Percentiles rank a stretch among this genome's conserved stretches.
phyloP scores from a whole-genome alignment of 1,139 yeast genomes.

The Eremothecium coryli region DNA sequence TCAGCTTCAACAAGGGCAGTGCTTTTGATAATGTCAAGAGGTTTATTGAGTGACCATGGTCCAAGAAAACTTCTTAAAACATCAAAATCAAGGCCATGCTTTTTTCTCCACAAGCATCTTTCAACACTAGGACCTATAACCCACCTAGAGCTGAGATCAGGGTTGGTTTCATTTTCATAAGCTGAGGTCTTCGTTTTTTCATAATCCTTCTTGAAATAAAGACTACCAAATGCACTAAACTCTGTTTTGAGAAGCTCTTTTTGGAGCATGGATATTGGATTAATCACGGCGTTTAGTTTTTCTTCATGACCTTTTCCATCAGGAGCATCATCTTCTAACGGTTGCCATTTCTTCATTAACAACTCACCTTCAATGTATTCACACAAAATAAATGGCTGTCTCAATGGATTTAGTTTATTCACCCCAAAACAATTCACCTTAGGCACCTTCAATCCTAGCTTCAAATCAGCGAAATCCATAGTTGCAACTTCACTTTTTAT shows the following conservation, averaged over 20 bases:
- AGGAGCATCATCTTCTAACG: constrained; percentile 49
- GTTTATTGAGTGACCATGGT: constrained; percentile 60
- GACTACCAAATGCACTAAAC: constrained; percentile 71
- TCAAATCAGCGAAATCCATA: constrained; percentile 58
- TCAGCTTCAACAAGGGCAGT: constrained; percentile 63
- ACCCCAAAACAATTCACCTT: constrained; percentile 66
- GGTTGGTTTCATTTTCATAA: constrained; percentile 55
- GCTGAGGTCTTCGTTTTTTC: constrained; percentile 42
- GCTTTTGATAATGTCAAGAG: constrained; percentile 51
- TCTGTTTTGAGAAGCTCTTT: constrained; percentile 40
- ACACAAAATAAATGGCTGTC: constrained; percentile 69
- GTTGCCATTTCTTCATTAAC: constrained; percentile 86
- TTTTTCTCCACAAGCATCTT: constrained; percentile 63
- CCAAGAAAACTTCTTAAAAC: constrained; percentile 40
- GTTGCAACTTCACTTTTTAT: constrained; percentile 91
- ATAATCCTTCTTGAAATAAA: constrained; percentile 49
- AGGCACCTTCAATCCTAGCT: constrained; percentile 51
- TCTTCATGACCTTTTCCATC: constrained; percentile 36
- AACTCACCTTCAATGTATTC: constrained; percentile 72
- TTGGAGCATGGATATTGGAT: constrained; percentile 56
- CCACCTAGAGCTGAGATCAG: constrained; percentile 58
- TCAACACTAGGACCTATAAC: constrained; percentile 87
- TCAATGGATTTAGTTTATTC: constrained; percentile 50
- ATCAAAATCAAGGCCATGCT: constrained; percentile 41
- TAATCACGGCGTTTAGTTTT: constrained; percentile 46